These are phyloP conservation scores for Acanthamoeba royreba DNA, from an alignment of 208 protist genomes.

Conservation along the genomic window DNA sequence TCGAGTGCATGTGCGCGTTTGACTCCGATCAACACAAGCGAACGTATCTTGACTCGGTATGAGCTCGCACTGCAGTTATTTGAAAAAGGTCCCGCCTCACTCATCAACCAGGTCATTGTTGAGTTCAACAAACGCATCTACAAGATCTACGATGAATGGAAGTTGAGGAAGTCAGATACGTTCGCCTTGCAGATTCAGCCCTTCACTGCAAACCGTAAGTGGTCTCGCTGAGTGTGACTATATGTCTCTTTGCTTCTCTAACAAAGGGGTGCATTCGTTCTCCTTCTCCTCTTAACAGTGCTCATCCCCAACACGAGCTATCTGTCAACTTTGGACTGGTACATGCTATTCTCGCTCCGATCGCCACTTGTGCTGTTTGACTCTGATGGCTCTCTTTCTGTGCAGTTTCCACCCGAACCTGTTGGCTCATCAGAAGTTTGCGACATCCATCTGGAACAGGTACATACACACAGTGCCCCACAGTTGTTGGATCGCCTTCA, in stretches of 20 bases:
- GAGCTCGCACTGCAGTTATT: neutral
- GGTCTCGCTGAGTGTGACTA: neutral
- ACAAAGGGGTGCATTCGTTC: too few species aligned
- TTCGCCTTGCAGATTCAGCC: constrained; percentile 1
- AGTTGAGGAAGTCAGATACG: neutral
- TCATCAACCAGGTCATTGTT: neutral
- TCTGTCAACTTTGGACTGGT: neutral
- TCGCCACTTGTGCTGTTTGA: neutral
- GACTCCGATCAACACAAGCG: neutral
- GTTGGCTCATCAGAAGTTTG: neutral
- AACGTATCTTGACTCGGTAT: neutral
- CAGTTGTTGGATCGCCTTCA: neutral
- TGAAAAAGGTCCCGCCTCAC: neutral
- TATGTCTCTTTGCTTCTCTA: neutral
- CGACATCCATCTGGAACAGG: constrained; percentile 1
- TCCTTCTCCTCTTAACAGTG: neutral
- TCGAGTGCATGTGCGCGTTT: neutral
- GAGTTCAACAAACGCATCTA: constrained; percentile 1
- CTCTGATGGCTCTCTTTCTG: too few species aligned
- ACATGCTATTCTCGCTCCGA: neutral
- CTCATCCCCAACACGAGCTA: neutral
- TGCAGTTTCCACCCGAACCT: neutral
- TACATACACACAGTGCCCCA: too few species aligned
- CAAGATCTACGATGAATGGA: constrained; percentile 19
- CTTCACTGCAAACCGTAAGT: neutral